Evolutionary conservation across 164 flowering plant species (phyloP).

Genomic region (Litsea cubeba): DNA sequence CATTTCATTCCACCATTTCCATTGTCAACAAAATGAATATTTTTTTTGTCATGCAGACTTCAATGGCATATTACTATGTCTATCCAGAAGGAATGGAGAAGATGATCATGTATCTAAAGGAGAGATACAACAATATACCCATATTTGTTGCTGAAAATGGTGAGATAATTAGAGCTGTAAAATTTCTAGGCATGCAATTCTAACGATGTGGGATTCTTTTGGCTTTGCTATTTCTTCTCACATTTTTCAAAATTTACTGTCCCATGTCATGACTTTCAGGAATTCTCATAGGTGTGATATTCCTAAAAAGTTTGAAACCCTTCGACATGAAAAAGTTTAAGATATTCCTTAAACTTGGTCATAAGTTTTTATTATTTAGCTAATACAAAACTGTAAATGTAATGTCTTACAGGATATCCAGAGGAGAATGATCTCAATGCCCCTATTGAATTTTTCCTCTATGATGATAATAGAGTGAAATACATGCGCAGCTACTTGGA

Average conservation of each 20-base stretch:
- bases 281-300: no score
- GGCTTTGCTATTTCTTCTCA: no score
- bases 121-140: slow-evolving; percentile 18
- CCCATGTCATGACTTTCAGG: no score
- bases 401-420: background rate
- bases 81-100: slow-evolving; percentile 19
- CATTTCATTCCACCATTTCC: background rate
- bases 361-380: no score
- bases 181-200: background rate
- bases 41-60: slow-evolving; percentile 5
- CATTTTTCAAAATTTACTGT: no score
- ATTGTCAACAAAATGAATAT: background rate
- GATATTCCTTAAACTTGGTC: background rate
- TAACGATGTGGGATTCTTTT: no score
- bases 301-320: background rate
- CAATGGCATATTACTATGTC: slow-evolving; percentile 8
- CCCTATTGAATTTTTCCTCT: slow-evolving; percentile 2
- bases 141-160: slow-evolving; percentile 11
- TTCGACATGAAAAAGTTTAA: no score
- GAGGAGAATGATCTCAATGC: background rate
- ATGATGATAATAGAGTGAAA: slow-evolving; percentile 6
- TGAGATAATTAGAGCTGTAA: background rate
- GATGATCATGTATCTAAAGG: slow-evolving; percentile 12
- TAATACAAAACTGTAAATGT: background rate
- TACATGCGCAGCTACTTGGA: slow-evolving; percentile 5